phyloP scores from a whole-genome alignment of 768 basidiomycete genomes.

The Podaxis sp. region DNA sequence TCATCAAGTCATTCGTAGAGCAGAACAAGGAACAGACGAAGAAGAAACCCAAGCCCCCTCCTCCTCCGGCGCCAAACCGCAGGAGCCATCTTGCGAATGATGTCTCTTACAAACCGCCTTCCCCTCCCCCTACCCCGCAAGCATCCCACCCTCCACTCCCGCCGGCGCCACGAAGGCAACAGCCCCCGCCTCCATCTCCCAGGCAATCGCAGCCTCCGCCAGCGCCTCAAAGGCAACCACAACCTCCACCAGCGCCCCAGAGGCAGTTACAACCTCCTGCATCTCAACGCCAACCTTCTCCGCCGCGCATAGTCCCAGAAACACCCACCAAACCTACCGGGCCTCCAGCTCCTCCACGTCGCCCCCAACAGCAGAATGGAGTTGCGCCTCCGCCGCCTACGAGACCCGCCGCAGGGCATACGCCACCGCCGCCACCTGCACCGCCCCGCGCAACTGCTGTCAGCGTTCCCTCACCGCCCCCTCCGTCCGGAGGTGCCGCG shows the following conservation, averaged over 20 bases:
- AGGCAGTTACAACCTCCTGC: not conserved
- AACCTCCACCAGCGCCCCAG: conserved; percentile 29
- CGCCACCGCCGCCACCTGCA: conserved; percentile 30
- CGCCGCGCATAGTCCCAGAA: conserved; percentile 28
- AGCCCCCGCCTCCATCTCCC: conserved; percentile 22
- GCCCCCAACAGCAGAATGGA: conserved; percentile 24
- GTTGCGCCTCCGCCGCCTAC: conserved; percentile 32
- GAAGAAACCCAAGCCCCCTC: conserved; percentile 47
- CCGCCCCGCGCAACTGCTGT: conserved; percentile 27
- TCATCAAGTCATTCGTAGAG: conserved; percentile 80
- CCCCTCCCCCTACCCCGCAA: conserved; percentile 29
- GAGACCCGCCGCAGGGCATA: conserved; percentile 24
- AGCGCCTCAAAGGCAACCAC: conserved; percentile 26
- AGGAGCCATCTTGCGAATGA: conserved; percentile 19
- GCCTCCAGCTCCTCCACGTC: conserved; percentile 28
- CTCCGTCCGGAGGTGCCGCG: conserved; percentile 18
- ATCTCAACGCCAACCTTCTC: conserved; percentile 26
- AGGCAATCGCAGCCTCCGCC: not conserved
- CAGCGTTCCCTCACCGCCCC: conserved; percentile 7
- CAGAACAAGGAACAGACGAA: conserved; percentile 36
- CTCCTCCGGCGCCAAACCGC: conserved; percentile 44
- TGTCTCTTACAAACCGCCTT: conserved; percentile 30
- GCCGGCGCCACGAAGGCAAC: conserved; percentile 17
- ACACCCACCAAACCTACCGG: conserved; percentile 33
- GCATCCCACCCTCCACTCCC: conserved; percentile 31